Evolutionary conservation across 805 yeast species (phyloP).

Genomic region (Candida berthetii): DNA sequence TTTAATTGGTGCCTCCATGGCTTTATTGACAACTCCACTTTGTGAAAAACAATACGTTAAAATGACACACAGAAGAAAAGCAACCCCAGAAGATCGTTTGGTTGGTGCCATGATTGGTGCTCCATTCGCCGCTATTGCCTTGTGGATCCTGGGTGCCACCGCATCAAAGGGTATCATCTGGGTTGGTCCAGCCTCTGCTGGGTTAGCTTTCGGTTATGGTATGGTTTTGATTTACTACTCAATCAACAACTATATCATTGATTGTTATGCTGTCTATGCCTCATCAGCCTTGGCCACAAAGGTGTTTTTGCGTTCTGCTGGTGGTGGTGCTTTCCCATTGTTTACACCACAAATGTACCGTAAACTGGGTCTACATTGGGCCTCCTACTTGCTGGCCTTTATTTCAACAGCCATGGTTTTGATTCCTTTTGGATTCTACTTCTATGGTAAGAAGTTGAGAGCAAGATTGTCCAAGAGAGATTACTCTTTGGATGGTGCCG

Average conservation of each 20-base stretch:
- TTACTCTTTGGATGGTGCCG: conserved; percentile 31
- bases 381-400: conserved; percentile 71
- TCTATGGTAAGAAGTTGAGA: conserved; percentile 59
- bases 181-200: conserved; percentile 78
- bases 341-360: conserved; percentile 80
- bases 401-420: conserved; percentile 71
- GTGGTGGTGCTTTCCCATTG: conserved; percentile 84
- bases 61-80: conserved; percentile 45
- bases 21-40: conserved; percentile 67
- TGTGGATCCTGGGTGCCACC: conserved; percentile 79
- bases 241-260: conserved; percentile 80
- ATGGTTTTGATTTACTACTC: conserved; percentile 73
- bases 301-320: conserved; percentile 73
- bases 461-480: conserved; percentile 62
- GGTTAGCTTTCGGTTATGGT: conserved; percentile 75
- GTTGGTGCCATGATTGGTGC: conserved; percentile 80
- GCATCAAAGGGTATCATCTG: conserved; percentile 64
- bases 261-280: conserved; percentile 78
- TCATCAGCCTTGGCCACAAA: conserved; percentile 80
- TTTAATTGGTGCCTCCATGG: conserved; percentile 76
- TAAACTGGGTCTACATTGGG: conserved; percentile 73
- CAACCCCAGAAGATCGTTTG: conserved; percentile 76
- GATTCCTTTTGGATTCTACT: conserved; percentile 67
- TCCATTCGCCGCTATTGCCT: conserved; percentile 75
- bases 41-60: conserved; percentile 58